These are phyloP conservation scores for Ganoderma meredithae DNA, from an alignment of 1,284 basidiomycete genomes.

Conservation along the genomic window DNA sequence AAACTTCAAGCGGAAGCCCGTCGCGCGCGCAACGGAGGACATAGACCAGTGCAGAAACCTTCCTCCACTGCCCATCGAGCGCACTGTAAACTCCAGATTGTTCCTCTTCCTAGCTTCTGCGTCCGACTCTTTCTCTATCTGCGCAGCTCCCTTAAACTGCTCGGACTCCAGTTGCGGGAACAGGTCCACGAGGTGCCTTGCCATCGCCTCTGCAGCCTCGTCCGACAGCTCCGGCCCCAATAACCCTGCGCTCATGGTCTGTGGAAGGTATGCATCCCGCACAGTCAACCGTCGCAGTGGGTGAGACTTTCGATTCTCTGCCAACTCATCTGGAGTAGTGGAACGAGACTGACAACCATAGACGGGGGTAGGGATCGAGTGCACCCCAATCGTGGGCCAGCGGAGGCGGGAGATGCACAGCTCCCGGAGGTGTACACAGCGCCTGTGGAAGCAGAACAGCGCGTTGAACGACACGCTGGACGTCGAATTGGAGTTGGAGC, in stretches of 20 bases:
- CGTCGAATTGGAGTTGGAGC: neutral
- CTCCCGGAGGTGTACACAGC: neutral
- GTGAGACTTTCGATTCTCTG: neutral
- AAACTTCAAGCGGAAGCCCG: too few species aligned
- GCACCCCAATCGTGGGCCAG: neutral
- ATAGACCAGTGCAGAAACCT: too few species aligned
- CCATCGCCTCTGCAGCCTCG: neutral
- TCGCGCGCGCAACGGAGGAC: too few species aligned
- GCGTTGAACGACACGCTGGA: neutral
- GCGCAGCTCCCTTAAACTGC: too few species aligned
- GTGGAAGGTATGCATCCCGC: neutral
- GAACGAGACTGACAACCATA: too few species aligned
- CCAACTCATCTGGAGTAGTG: too few species aligned
- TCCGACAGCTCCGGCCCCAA: neutral
- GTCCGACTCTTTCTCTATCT: too few species aligned
- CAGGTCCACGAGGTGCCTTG: neutral
- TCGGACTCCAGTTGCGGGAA: neutral
- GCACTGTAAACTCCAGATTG: too few species aligned
- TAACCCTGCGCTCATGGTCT: neutral
- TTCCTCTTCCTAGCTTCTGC: too few species aligned
- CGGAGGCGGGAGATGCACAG: neutral
- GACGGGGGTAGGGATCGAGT: neutral
- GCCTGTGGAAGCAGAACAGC: neutral
- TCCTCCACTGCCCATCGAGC: too few species aligned
- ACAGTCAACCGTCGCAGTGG: neutral